Base-by-base conservation (phyloP, 306 rosid genomes). In the Boehmeria nivea region DNA sequence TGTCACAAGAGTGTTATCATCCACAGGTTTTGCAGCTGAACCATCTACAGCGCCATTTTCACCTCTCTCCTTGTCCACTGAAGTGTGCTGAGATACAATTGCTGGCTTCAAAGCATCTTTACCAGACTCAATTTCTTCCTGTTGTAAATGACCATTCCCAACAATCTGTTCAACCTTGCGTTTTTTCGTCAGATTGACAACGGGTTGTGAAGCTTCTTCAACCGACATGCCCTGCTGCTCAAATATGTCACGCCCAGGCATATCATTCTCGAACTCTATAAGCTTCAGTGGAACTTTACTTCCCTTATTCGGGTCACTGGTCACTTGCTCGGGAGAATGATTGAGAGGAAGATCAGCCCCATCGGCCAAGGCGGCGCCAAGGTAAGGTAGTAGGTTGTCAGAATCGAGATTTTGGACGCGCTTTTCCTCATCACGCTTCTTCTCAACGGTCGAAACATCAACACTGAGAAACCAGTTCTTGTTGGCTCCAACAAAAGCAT, bases 151-250 rank as follows among this genome's bases (percentile, higher is more conserved):
- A 36, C n/a, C 36, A 21, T 50, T 53, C 39, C 54, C 56, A 57
- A 33, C 45, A 19, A 60, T 47, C 52, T 63, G 40, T 44, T 53
- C 54, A 57, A 44, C 63, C 75, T n/a, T 61, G 23, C 3, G 64
- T 48, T 70, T 84, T 73, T 68, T 73, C 50, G 51, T 63, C 21
- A 31, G 27, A 54, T 71, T 34, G 63, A 59, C 51, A 64, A 9
- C 57, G 45, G 66, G 56, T 59, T 62, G 71, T 21, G 72, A 66
- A 66, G 74, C 78, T 51, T 67, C 80, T 47, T 57, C 66, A 33
- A 43, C 33, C 17, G 76, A 63, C 25, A 59, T 65, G 24, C 26
- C 33, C 26, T 46, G 42, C 36, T 50, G 51, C 37, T 54, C 48
- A 53, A 40, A 61, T 36, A 68, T 26, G 22, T 45, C 73, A 51